Base-by-base conservation (phyloP, 2,329 filamentous ascomycete genomes). In the Fusarium piperis region DNA sequence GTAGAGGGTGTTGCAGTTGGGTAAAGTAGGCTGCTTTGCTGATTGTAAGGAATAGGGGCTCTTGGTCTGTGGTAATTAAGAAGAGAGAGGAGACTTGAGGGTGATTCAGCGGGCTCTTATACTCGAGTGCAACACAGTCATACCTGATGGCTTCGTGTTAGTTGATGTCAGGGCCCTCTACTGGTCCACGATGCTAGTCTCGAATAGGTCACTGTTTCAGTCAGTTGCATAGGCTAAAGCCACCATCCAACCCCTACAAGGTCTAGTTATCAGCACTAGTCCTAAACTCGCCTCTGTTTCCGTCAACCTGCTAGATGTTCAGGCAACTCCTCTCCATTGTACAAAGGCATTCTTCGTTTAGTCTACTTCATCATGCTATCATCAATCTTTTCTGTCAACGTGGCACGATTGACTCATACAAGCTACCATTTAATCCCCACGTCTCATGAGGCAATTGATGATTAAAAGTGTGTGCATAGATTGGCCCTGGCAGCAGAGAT, bases 231-330 rank as follows among this genome's bases (percentile, higher is more conserved):
- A 38, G 59, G 36, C 20, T 30, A 28, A 13, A 4, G 9, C 30
- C 30, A 12, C 23, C n/a, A 18, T 15, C 10, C 28, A 2, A 15
- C 28, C 26, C 6, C 46, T 18, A 0, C 8, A 16, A 46, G 44
- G 5, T 38, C 26, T 6, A 23, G 11, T 9, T 26, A 2, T 32
- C 15, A 3, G 18, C 33, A 35, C 65, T 67, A 67, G 16, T 13
- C 38, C 62, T 3, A 18, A 38, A 52, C 5, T 33, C 33, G 65
- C 16, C 56, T 18, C 41, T 63, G 23, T 67, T 63, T 63, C 65
- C 67, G 64, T 67, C 36, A n/a, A 35, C 15, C 2, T 12, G 6
- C 3, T n/a, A 11, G 0, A 48, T 12, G n/a, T 39, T 39, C n/a
- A 3, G n/a, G n/a, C 15, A 28, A 28, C 23, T 48, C 23, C 41